These are phyloP conservation scores for Botrytis medusae DNA, from an alignment of 2,329 filamentous ascomycete genomes.

Conservation along the genomic window DNA sequence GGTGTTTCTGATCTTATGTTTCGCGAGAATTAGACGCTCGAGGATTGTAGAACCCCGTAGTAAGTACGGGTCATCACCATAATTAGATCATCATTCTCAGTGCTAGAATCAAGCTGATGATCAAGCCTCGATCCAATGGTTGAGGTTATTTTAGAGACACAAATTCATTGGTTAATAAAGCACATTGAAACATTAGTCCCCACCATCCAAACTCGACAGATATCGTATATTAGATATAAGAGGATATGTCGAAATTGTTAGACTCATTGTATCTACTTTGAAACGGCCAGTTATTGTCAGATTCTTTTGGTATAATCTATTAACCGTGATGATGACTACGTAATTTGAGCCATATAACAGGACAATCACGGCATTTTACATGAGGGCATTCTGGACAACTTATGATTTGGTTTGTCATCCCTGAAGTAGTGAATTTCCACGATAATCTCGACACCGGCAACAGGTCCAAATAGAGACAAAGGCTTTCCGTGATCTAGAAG, in stretches of 20 bases:
- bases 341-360: accelerated
- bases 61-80: not conserved
- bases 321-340: not conserved
- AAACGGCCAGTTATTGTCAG: no score
- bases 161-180: not conserved
- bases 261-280: no score
- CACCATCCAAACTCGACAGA: not conserved
- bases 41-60: not conserved
- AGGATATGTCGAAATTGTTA: not conserved
- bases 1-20: not conserved
- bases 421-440: not conserved
- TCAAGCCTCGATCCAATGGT: not conserved
- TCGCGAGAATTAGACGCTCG: not conserved
- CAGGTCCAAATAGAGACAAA: not conserved
- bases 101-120: not conserved
- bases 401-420: accelerated
- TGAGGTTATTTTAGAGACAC: not conserved
- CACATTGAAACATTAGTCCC: not conserved
- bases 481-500: not conserved
- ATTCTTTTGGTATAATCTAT: no score
- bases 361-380: not conserved
- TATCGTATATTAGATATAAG: not conserved
- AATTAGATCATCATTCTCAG: not conserved
- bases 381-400: accelerated
- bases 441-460: not conserved